Base-by-base conservation (phyloP, 2,329 filamentous ascomycete genomes). In the Seiridium cupressi region DNA sequence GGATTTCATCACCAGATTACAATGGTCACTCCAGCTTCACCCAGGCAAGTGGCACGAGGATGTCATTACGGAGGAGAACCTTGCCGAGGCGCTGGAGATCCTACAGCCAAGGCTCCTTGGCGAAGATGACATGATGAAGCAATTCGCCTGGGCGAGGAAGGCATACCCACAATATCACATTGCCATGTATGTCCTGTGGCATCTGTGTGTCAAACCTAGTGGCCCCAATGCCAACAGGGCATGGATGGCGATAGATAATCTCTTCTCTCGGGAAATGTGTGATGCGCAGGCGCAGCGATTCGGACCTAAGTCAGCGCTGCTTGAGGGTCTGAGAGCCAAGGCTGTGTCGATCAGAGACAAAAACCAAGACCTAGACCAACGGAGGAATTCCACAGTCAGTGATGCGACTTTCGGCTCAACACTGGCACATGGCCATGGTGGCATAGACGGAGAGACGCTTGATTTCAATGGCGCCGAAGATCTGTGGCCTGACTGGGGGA, bases 161-260 rank as follows among this genome's bases (percentile, higher is more conserved):
- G 36, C 51, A 1, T 65, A 55, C 18, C 58, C 62, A 9, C 60
- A 63, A 44, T 63, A 63, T 44, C 57, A 63, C 36, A 44, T 63
- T 32, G 36, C 54, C 6, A 38, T 65, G 38, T 65, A 63, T 36
- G 44, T 63, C 8, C 40, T 65, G 11, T 60, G 60, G 62, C 55
- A 63, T 35, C 46, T 65, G 18, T 65, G 63, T 35, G 44, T 62
- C 10, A 36, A 44, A 38, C 63, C 63, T 7, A 51, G 53, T 5
- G 60, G 61, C 6, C 58, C 61, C 3, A 46, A 44, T 6, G 57
- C 31, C 13, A 18, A 31, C 9, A 57, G 31, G 44, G 32, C 55
- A 6, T 48, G 55, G 55, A 13, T 34, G 9, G 34, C 26, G n/a
- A 36, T 57, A 31, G 42, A 57, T 48, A 36, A 8, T 18, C 8